Evolutionary conservation across 441 rosid species (phyloP).

Genomic region (Eruca vesicaria): DNA sequence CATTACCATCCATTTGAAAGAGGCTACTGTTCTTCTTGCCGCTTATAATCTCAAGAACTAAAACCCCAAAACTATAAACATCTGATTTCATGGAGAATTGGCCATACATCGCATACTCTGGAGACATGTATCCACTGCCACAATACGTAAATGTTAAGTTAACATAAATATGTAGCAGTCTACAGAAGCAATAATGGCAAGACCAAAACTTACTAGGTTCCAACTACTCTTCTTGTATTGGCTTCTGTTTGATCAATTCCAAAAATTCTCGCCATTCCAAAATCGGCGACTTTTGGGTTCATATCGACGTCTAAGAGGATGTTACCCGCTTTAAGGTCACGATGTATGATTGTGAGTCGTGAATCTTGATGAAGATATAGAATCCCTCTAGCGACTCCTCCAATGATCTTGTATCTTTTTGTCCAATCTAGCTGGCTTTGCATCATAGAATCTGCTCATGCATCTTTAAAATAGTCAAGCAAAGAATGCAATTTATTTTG

Average conservation of each 20-base stretch:
- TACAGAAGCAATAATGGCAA: not conserved
- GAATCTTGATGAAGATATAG: constrained; percentile 5
- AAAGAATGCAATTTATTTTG: no score
- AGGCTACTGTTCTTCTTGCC: no score
- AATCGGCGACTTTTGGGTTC: constrained; percentile 8
- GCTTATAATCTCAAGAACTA: no score
- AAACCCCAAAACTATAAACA: no score
- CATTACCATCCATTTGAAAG: no score
- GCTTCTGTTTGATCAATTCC: not conserved
- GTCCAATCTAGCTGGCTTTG: not conserved
- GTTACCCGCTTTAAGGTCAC: constrained; percentile 1
- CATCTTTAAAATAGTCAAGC: not conserved
- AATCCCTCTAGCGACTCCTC: constrained; percentile 3
- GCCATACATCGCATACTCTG: no score
- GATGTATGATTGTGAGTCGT: constrained; percentile 1
- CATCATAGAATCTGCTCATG: not conserved
- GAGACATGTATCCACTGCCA: no score
- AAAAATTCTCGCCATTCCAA: constrained; percentile 10
- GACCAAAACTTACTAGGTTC: constrained; percentile 9
- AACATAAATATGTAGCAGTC: not conserved
- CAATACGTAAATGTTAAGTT: no score
- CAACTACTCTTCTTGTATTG: not conserved
- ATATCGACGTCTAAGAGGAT: not conserved
- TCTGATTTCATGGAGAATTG: no score
- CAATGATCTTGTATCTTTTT: not conserved